Evolutionary conservation across 1,139 yeast genomes (phyloP).

Genomic region (Pichia sp.): DNA sequence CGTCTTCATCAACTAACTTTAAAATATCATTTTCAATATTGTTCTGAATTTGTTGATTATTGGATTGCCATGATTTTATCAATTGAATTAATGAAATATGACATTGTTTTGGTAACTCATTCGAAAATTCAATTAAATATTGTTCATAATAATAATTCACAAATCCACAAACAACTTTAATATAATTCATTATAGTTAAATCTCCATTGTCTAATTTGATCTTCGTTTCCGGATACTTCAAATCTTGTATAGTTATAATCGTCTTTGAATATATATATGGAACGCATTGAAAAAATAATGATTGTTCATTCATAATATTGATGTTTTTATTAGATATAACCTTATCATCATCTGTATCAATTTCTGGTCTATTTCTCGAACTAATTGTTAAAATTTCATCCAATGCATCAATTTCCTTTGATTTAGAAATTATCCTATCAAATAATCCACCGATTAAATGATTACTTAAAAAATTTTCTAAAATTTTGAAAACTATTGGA

Average conservation of each 20-base stretch:
- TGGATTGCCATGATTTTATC: slow-evolving; percentile 25
- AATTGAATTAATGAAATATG: slow-evolving; percentile 23
- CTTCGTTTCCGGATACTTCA: slow-evolving; percentile 26
- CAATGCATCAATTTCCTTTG: slow-evolving; percentile 32
- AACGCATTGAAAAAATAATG: slow-evolving; percentile 30
- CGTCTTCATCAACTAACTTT: slow-evolving; percentile 26
- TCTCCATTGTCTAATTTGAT: slow-evolving; percentile 6
- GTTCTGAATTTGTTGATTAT: slow-evolving; percentile 22
- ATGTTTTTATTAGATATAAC: slow-evolving; percentile 20
- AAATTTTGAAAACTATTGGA: slow-evolving; percentile 25
- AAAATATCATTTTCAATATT: slow-evolving; percentile 26
- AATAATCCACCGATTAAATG: slow-evolving; percentile 29
- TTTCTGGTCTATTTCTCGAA: slow-evolving; percentile 10
- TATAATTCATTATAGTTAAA: slow-evolving; percentile 24
- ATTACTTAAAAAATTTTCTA: slow-evolving; percentile 30
- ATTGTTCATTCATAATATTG: slow-evolving; percentile 28
- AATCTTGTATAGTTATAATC: slow-evolving; percentile 17
- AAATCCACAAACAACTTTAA: slow-evolving; percentile 25
- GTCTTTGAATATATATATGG: slow-evolving; percentile 28
- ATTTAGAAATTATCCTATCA: slow-evolving; percentile 31
- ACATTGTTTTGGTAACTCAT: slow-evolving; percentile 29
- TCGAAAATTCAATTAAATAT: slow-evolving; percentile 28
- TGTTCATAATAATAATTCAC: slow-evolving; percentile 30
- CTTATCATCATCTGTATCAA: slow-evolving; percentile 14
- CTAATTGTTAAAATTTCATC: slow-evolving; percentile 20